phyloP scores from a whole-genome alignment of 768 basidiomycete species.

The Phlegmacium glaucopus region DNA sequence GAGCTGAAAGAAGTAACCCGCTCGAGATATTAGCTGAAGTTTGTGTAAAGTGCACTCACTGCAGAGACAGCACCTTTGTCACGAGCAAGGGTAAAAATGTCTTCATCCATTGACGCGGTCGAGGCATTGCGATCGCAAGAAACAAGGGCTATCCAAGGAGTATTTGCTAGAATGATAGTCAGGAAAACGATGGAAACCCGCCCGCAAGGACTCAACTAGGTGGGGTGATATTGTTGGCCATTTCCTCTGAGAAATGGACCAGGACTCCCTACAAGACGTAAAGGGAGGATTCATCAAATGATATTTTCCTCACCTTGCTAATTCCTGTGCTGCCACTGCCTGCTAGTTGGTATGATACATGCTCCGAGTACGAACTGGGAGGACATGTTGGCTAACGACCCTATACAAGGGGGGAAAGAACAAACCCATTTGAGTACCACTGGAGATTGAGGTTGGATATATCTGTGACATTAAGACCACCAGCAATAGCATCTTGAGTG shows the following conservation, averaged over 20 bases:
- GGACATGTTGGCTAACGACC: conserved; percentile 3
- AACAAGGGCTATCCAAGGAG: conserved; percentile 91
- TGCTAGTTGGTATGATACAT: conserved; percentile 59
- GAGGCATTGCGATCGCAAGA: conserved; percentile 80
- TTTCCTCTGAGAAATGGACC: conserved; percentile 77
- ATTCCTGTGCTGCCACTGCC: conserved; percentile 46
- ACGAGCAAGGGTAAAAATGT: conserved; percentile 81
- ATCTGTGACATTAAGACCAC: conserved; percentile 51
- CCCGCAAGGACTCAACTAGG: conserved; percentile 32
- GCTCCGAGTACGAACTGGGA: conserved; percentile 46
- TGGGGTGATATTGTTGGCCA: conserved; percentile 44
- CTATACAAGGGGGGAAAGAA: conserved; percentile 6
- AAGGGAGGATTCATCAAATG: neutral
- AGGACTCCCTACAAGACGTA: conserved; percentile 66
- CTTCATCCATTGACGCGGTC: conserved; percentile 50
- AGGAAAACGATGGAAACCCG: conserved; percentile 3
- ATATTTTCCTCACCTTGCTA: conserved; percentile 43
- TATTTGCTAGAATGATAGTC: conserved; percentile 43
- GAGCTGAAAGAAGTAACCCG: conserved; percentile 42
- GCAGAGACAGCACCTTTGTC: conserved; percentile 80
- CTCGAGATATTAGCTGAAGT: neutral
- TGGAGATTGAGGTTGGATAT: conserved; percentile 54
- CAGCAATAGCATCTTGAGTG: conserved; percentile 39
- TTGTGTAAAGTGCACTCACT: conserved; percentile 37
- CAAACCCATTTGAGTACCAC: conserved; percentile 56